Base-by-base conservation (phyloP, 768 basidiomycete species). In the Clitopilus passeckerianus region DNA sequence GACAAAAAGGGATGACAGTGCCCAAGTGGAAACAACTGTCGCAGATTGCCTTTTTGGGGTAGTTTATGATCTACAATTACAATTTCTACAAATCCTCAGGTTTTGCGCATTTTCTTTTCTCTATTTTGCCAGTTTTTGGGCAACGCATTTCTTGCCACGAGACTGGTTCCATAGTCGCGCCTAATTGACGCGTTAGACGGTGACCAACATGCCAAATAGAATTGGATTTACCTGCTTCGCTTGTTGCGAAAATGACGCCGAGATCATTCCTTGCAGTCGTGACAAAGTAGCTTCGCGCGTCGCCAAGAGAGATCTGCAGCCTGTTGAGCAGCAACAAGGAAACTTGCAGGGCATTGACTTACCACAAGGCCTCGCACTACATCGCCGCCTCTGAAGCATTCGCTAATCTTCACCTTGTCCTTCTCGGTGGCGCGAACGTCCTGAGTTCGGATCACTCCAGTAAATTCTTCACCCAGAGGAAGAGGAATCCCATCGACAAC, bases 61-160 rank as follows among this genome's bases (percentile, higher is more conserved):
- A 30, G 57, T 66, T 53, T 35, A 22, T 61, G 46, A 55, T 57
- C 57, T 59, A 35, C 57, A 59, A 58, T 54, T 20, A 22, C 18
- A 14, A 57, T 34, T 54, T 54, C 62, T 74, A 86, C 68, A 86
- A 61, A 53, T 79, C 82, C 61, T 92, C 86, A 57, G 92, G 91
- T 70, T 92, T 93, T 43, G 91, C 91, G 65, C 91, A 93, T 69
- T 95, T 95, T 60, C 93, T 81, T 64, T 83, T 89, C 70, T 95
- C 93, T 52, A 87, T 75, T 63, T 77, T 82, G 5, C 91, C 90
- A 15, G 91, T 93, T 69, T 85, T 86, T 18, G 90, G 85, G 68
- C 91, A 93, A 20, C 90, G 82, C 93, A 95, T 95, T 71, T 90
- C 90, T 72, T 91, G 86, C 93, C 93, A 95, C 1, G 90, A 92